A percentile compares a stretch with the other conserved stretches of the same genome.
These are phyloP conservation scores for Acephala macrosclerotiorum DNA, from an alignment of 2,329 filamentous ascomycete species.

Conservation along the genomic window DNA sequence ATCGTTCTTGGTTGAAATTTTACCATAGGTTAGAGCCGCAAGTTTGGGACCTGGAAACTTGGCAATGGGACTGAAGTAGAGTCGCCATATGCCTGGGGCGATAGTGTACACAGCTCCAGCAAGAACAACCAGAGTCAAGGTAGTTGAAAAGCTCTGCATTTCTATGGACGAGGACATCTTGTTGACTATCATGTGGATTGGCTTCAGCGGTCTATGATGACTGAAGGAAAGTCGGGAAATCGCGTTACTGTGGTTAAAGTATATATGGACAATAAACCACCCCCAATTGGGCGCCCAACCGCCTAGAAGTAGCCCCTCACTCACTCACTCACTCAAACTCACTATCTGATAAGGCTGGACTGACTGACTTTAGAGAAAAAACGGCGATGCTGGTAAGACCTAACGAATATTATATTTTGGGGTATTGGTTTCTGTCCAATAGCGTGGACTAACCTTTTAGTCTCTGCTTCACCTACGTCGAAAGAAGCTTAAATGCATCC, in stretches of 20 bases:
- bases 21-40: constrained; percentile 38
- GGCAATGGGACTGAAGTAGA: constrained; percentile 34
- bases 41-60: constrained; percentile 40
- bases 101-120: constrained; percentile 9
- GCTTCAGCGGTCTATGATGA: not conserved
- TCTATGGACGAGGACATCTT: not conserved
- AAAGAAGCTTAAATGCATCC: not conserved
- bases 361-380: not conserved
- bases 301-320: not conserved
- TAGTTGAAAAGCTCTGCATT: not conserved
- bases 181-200: not conserved
- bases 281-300: not conserved
- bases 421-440: not conserved
- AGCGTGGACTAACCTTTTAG: not conserved
- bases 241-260: not conserved
- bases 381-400: not conserved
- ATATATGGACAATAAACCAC: not conserved
- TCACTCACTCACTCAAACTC: not conserved
- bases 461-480: not conserved
- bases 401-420: not conserved
- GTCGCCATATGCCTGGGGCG: constrained; percentile 31
- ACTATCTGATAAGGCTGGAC: not conserved
- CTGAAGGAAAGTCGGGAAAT: not conserved
- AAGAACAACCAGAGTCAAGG: not conserved
- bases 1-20: constrained; percentile 17